Base-by-base conservation (phyloP, 371 early-diverging fungal genomes). In the Pancytospora epiphaga region DNA sequence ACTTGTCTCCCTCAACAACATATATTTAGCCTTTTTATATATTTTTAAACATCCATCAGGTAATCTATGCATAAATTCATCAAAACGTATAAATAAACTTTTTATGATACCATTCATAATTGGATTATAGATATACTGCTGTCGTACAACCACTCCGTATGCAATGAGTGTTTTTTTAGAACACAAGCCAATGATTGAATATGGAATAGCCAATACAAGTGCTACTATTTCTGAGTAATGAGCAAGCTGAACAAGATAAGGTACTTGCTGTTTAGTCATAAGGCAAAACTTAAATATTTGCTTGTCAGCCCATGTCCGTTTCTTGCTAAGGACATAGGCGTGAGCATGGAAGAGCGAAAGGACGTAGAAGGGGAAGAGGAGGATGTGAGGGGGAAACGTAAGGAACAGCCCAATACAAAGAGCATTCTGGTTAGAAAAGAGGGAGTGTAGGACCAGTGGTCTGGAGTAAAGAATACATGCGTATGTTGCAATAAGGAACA, bases 361-460 rank as follows among this genome's bases (percentile, higher is more conserved):
- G 12, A 79, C 29, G 37, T 72, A 73, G 54, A 77, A 79, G 2
- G 80, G 80, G 25, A 74, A 37, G 22, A 79, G 74, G 36, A 70
- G 73, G 19, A 72, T 38, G 18, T 67, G 19, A 12, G 43, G 57
- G 12, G 68, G 68, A 34, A 61, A 56, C 0, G 52, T 66, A 30
- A 65, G 15, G 47, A 75, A 75, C 37, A 75, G 43, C n/a, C 51
- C n/a, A 12, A 75, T 49, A 38, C 73, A 66, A 30, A 66, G 43
- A 9, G 61, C 12, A 39, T 75, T 72, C 32, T 68, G 51, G 32
- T 75, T 34, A 0, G 33, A 6, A n/a, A 58, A 4, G 39, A 67
- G 29, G 3, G 38, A 30, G 15, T 29, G 19, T 30, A 39, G 34
- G 3, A 37, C 49, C 18, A 29, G 33, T 9, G 54, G 15, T 3